phyloP scores from a whole-genome alignment of 1,139 yeast species.

The Candida sanyaensis region DNA sequence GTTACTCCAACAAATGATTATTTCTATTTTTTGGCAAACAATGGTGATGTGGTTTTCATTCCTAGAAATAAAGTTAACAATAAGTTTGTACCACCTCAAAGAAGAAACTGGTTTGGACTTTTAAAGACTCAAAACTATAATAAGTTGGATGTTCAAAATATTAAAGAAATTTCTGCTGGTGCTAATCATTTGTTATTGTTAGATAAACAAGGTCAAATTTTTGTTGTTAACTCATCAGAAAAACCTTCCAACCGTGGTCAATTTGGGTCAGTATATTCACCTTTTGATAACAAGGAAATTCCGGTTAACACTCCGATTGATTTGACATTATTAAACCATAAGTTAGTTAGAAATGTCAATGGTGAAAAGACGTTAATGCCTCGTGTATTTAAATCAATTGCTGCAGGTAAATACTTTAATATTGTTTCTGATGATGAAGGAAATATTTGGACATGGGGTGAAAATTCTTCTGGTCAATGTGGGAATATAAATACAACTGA shows the following conservation, averaged over 20 bases:
- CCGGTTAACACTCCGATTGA: conserved; percentile 34
- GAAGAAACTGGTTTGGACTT: conserved; percentile 29
- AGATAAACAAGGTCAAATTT: conserved; percentile 63
- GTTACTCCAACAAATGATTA: conserved; percentile 55
- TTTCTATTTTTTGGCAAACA: conserved; percentile 58
- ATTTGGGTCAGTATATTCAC: conserved; percentile 77
- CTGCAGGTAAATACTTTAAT: conserved; percentile 75
- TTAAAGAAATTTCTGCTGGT: conserved; percentile 62
- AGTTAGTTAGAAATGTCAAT: conserved; percentile 22
- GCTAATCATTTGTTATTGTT: conserved; percentile 64
- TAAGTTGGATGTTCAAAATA: conserved; percentile 31
- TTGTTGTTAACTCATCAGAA: conserved; percentile 59
- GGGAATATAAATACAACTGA: conserved; percentile 68
- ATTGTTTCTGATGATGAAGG: conserved; percentile 66
- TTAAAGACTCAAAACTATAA: conserved; percentile 11
- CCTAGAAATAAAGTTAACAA: conserved; percentile 36
- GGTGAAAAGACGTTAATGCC: conserved; percentile 31
- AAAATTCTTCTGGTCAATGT: conserved; percentile 78
- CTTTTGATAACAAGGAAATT: conserved; percentile 39
- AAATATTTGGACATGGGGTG: conserved; percentile 80
- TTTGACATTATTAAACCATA: conserved; percentile 38
- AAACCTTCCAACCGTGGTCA: conserved; percentile 62
- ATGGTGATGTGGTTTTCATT: conserved; percentile 53
- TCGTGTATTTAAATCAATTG: conserved; percentile 57
- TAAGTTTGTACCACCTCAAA: conserved; percentile 18